phyloP scores from a whole-genome alignment of 495 filamentous ascomycete genomes.

The Penicillium taxi region DNA sequence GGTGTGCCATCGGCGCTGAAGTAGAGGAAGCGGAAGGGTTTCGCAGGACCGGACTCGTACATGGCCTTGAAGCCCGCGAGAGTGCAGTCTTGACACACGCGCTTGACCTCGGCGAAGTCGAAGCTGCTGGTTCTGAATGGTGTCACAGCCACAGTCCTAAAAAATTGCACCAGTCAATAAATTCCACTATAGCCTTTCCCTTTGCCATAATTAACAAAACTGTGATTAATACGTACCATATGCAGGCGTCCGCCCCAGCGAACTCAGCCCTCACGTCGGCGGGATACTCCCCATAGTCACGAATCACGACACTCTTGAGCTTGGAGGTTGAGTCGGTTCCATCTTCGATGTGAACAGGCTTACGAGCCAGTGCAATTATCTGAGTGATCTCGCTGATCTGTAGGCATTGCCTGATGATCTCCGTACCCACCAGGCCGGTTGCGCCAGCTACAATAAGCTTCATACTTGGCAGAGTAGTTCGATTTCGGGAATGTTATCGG shows the following conservation, averaged over 20 bases:
- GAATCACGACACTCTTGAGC: conserved; percentile 29
- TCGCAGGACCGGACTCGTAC: conserved; percentile 7
- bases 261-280: conserved; percentile 33
- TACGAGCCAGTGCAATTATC: conserved; percentile 35
- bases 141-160: conserved; percentile 30
- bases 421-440: conserved; percentile 39
- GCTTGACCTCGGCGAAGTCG: conserved; percentile 33
- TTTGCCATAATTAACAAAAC: too few relatives aligned
- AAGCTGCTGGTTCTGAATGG: conserved; percentile 26
- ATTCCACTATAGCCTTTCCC: background rate
- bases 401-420: conserved; percentile 39
- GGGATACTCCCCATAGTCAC: conserved; percentile 37
- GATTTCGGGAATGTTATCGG: too few relatives aligned
- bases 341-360: conserved; percentile 21
- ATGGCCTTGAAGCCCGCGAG: conserved; percentile 33
- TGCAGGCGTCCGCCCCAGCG: conserved; percentile 42
- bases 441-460: conserved; percentile 47
- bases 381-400: conserved; percentile 28
- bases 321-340: conserved; percentile 26
- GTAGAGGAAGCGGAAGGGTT: conserved; percentile 39
- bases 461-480: too few relatives aligned
- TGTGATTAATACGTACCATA: conserved; percentile 32
- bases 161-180: background rate
- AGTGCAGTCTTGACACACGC: conserved; percentile 37
- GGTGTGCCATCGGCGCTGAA: conserved; percentile 33